Conservation (phyloP, 2,329 filamentous ascomycete species). For the Akanthomyces muscarius region DNA sequence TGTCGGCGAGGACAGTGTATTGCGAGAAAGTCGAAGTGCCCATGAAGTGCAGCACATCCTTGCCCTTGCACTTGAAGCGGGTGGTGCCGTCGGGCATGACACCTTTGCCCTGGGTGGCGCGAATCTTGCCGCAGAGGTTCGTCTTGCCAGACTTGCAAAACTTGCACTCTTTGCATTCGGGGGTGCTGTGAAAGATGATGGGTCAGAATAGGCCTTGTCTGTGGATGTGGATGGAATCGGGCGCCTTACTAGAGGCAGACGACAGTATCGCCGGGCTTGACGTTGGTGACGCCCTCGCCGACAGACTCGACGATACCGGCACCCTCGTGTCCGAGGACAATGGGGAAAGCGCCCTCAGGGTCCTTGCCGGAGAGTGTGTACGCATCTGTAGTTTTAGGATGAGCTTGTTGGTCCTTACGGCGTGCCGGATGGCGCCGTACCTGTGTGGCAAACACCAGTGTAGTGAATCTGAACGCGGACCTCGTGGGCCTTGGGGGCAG, state of each 20-base stretch:
- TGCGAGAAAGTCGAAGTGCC: constrained; percentile 98
- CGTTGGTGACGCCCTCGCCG: constrained; percentile 89
- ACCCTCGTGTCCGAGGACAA: constrained; percentile 85
- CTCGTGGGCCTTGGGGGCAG: constrained; percentile 83
- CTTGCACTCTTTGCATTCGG: constrained; percentile 97
- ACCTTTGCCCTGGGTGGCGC: constrained; percentile 90
- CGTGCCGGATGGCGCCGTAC: constrained; percentile 41
- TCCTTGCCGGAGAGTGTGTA: constrained; percentile 96
- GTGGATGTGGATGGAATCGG: constrained; percentile 19
- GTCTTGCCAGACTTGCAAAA: constrained; percentile 99
- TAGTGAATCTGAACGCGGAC: constrained; percentile 96
- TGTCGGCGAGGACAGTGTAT: constrained; percentile 97
- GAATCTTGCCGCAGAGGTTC: constrained; percentile 98
- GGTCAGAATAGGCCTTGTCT: neutral
- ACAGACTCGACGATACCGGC: constrained; percentile 90
- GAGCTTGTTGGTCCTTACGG: neutral
- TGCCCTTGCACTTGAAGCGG: constrained; percentile 90
- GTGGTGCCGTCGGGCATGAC: constrained; percentile 97
- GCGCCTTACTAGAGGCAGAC: constrained; percentile 72
- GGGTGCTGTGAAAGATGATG: constrained; percentile 59
- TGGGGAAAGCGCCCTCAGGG: constrained; percentile 89
- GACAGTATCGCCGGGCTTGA: constrained; percentile 91
- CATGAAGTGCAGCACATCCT: constrained; percentile 98
- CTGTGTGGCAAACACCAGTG: constrained; percentile 98
- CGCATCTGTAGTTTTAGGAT: constrained; percentile 57